A percentile compares a stretch with the other conserved stretches of the same genome.
Evolutionary conservation across 345 rosid species (phyloP).

Genomic region (Jatropha curcas): DNA sequence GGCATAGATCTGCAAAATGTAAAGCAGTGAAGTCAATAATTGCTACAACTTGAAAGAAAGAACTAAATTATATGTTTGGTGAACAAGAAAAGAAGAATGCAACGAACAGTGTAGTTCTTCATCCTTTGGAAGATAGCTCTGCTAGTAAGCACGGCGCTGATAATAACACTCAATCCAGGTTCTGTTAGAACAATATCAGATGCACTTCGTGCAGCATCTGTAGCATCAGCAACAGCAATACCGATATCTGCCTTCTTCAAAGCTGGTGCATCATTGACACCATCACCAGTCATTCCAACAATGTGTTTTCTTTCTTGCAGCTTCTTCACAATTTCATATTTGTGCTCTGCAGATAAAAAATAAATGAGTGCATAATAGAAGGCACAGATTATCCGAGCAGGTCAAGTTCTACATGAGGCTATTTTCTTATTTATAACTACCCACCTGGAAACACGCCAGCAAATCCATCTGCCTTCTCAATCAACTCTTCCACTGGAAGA

Average conservation of each 20-base stretch:
- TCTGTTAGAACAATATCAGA: slow-evolving; percentile 35
- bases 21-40: neutral
- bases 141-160: slow-evolving; percentile 37
- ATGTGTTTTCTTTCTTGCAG: slow-evolving; percentile 39
- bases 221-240: slow-evolving; percentile 37
- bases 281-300: slow-evolving; percentile 41
- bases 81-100: neutral
- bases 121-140: slow-evolving; percentile 38
- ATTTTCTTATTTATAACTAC: neutral
- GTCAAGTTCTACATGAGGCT: neutral
- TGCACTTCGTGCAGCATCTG: slow-evolving; percentile 38
- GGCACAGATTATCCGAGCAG: neutral
- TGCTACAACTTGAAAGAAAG: neutral
- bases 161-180: slow-evolving; percentile 38
- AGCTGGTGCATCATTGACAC: slow-evolving; percentile 40
- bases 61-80: neutral
- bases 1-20: slow-evolving; percentile 28
- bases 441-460: slow-evolving; percentile 35
- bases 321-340: slow-evolving; percentile 39
- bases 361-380: neutral
- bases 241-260: slow-evolving; percentile 39
- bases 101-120: slow-evolving; percentile 39
- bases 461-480: slow-evolving; percentile 37
- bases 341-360: slow-evolving; percentile 24
- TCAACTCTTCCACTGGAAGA: slow-evolving; percentile 34